Base-by-base conservation (phyloP, 768 basidiomycete genomes). In the Psilocybe cyanescens region DNA sequence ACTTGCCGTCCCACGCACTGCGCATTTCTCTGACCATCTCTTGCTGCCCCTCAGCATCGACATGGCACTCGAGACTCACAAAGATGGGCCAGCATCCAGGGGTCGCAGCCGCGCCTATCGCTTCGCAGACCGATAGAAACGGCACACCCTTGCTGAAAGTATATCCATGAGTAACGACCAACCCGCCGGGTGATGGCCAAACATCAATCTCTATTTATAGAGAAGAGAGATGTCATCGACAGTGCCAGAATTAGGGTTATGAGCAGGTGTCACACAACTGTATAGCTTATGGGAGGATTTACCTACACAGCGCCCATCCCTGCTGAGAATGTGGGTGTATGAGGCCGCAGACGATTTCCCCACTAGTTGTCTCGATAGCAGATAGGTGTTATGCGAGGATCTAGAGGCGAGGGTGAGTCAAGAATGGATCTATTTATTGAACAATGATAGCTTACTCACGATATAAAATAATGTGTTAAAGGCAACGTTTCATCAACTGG, bases 301-400 rank as follows among this genome's bases (percentile, higher is more conserved):
- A 76, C 78, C 79, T 30, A 88, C 83, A 65, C 86, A 87, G 17
- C 86, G 80, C 8, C 80, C 83, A 51, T 78, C 75, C 4, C 81
- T 78, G 33, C 72, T 74, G 16, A 88, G 72, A 30, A 88, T 85
- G 61, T 85, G 80, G 2, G 75, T 81, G 65, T 90, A 90, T 0
- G 79, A 81, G 3, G 75, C 77, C 4, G 84, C 78, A 4, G 86
- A 86, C 4, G 85, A 73, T 39, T 75, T 76, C 5, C 87, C 87
- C 14, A 85, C 70, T 28, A 89, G 70, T 66, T 88, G 87, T 45
- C 83, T 77, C 1, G 83, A 78, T 2, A 87, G 72, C 0, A 89
- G 79, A 64, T 89, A 89, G 1, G 88, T 88, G 67, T 89, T 89
- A 65, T 89, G 87, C 0, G 86, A 87, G 1, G 86, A 85, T 4